Conservation (phyloP, 1,284 basidiomycete species). For the Ustilago nuda region DNA sequence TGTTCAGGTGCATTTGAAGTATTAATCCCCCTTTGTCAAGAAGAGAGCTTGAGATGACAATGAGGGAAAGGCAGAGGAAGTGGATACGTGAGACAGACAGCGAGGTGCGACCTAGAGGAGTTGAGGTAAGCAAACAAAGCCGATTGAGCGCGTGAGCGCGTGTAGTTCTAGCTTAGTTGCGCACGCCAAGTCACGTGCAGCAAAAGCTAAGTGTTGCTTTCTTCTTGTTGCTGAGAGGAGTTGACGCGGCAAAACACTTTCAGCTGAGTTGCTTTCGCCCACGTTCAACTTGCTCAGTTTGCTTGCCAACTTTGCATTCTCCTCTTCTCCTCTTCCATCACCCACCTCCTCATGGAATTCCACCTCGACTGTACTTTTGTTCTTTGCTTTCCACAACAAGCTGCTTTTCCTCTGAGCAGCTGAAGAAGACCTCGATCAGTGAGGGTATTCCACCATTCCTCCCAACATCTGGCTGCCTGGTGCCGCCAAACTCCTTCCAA, state of each 20-base stretch:
- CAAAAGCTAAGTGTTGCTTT: conserved; percentile 37
- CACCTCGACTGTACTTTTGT: background rate
- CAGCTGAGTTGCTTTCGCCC: background rate
- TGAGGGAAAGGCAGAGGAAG: too few relatives aligned
- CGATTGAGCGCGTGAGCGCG: too few relatives aligned
- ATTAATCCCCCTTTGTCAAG: too few relatives aligned
- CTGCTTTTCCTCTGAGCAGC: conserved; percentile 9
- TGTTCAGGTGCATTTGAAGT: too few relatives aligned
- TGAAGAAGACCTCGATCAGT: conserved; percentile 11
- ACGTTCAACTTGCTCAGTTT: background rate
- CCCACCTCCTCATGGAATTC: conserved; percentile 20
- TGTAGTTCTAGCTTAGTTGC: too few relatives aligned
- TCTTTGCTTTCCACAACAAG: background rate
- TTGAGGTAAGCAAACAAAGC: background rate
- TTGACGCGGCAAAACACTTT: conserved; percentile 19
- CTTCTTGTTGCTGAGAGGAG: background rate
- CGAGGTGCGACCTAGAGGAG: background rate
- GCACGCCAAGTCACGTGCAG: too few relatives aligned
- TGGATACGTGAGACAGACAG: too few relatives aligned
- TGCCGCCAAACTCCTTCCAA: conserved; percentile 33
- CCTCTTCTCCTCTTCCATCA: conserved; percentile 4
- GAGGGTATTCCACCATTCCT: conserved; percentile 29
- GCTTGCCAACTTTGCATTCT: background rate
- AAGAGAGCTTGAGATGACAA: too few relatives aligned
- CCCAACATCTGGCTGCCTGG: conserved; percentile 41